A percentile compares a stretch with the other conserved stretches of the same genome.
Conservation (phyloP, 1,139 yeast genomes). For the Protomyces gravidus region DNA sequence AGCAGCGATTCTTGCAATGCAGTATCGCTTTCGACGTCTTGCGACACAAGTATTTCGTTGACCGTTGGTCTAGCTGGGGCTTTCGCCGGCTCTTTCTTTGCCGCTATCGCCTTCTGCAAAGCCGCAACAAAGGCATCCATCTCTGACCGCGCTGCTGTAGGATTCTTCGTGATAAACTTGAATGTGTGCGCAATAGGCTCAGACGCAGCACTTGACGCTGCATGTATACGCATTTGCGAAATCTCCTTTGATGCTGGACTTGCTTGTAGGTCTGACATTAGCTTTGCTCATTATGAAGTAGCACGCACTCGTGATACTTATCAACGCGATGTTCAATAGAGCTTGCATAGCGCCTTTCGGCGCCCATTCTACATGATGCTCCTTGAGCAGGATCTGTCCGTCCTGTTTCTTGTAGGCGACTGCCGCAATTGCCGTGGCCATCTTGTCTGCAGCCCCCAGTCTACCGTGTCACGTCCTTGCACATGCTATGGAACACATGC, state of each 20-base stretch:
- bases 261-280: constrained; percentile 28
- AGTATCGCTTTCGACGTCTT: constrained; percentile 46
- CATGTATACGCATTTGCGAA: constrained; percentile 24
- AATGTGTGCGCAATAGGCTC: constrained; percentile 29
- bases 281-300: background rate
- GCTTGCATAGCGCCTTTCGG: constrained; percentile 26
- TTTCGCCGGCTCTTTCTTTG: constrained; percentile 14
- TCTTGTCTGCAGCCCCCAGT: no score
- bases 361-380: constrained; percentile 28
- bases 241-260: constrained; percentile 27
- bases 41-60: constrained; percentile 17
- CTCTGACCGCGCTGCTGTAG: constrained; percentile 17
- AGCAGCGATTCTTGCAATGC: constrained; percentile 74
- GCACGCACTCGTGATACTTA: constrained; percentile 27
- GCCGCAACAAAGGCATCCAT: constrained; percentile 26
- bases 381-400: constrained; percentile 18
- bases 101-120: constrained; percentile 14
- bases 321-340: constrained; percentile 18
- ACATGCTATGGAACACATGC: no score
- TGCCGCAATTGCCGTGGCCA: constrained; percentile 8
- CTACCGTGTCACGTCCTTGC: no score
- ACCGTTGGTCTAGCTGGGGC: constrained; percentile 12
- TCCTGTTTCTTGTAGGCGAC: constrained; percentile 25
- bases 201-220: constrained; percentile 17
- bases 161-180: constrained; percentile 12